phyloP scores from a whole-genome alignment of 2,329 filamentous ascomycete species.

The Colletotrichum scovillei region DNA sequence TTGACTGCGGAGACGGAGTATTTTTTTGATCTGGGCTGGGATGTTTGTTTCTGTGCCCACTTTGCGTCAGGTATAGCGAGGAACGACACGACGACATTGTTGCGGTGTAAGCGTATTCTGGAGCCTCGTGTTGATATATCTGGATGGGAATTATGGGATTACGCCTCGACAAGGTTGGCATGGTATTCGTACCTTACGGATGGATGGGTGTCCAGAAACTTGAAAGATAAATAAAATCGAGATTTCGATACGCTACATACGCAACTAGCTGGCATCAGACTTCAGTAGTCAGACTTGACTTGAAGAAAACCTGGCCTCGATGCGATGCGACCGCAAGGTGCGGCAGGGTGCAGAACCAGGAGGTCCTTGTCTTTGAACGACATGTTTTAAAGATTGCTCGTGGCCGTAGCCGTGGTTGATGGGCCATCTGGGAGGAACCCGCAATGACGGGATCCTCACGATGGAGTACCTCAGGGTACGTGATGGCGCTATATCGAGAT shows the following conservation, averaged over 20 bases:
- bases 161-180: neutral
- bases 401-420: neutral
- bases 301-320: constrained; percentile 19
- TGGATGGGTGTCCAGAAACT: neutral
- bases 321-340: constrained; percentile 6
- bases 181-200: neutral
- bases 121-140: neutral
- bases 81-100: neutral
- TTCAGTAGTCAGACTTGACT: neutral
- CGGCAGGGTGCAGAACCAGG: constrained; percentile 6
- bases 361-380: constrained; percentile 1
- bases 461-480: neutral
- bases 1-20: constrained; percentile 22
- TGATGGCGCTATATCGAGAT: neutral
- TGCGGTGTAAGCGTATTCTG: constrained; percentile 17
- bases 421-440: neutral
- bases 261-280: neutral
- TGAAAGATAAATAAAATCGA: neutral
- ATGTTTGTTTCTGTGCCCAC: constrained; percentile 25
- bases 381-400: neutral
- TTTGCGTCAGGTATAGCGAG: neutral
- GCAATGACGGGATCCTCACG: constrained; percentile 5
- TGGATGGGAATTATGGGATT: neutral
- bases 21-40: constrained; percentile 10
- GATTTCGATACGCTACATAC: neutral